Conservation (phyloP, 2,329 filamentous ascomycete species). For the Ophiostoma novo-ulmi region DNA sequence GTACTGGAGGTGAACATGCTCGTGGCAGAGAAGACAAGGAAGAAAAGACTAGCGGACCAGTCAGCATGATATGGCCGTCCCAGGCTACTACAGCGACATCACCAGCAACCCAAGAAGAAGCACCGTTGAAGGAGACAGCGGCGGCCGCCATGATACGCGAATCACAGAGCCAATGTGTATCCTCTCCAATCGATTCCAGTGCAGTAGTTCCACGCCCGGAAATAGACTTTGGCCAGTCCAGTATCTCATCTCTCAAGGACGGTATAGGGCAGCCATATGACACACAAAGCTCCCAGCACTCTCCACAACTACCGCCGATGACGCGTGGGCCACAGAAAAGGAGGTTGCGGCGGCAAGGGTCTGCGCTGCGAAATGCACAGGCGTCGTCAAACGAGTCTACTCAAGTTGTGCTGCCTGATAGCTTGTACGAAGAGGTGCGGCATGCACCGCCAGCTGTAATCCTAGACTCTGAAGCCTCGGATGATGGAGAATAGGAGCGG, state of each 20-base stretch:
- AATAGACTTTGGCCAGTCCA: background rate
- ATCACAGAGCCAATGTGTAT: background rate
- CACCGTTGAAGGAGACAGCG: background rate
- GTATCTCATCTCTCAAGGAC: background rate
- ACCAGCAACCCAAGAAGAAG: constrained; percentile 33
- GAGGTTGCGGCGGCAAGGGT: background rate
- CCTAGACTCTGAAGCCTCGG: constrained; percentile 40
- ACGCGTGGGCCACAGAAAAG: background rate
- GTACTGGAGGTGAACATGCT: background rate
- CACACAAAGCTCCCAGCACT: background rate
- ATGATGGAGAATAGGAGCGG: background rate
- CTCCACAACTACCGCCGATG: background rate
- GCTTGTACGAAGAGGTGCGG: constrained; percentile 39
- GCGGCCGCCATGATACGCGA: background rate
- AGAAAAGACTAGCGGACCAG: background rate
- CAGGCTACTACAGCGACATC: constrained; percentile 43
- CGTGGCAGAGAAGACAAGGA: background rate
- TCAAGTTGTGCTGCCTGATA: constrained; percentile 49
- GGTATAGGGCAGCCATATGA: background rate
- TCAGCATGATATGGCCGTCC: constrained; percentile 35
- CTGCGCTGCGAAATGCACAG: background rate
- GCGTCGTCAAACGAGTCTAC: constrained; percentile 36
- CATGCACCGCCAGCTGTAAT: constrained; percentile 37
- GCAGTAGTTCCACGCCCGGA: background rate
- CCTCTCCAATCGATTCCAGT: background rate